Conservation (phyloP, 352 stramenopile species). For the Phytophthora cactorum region DNA sequence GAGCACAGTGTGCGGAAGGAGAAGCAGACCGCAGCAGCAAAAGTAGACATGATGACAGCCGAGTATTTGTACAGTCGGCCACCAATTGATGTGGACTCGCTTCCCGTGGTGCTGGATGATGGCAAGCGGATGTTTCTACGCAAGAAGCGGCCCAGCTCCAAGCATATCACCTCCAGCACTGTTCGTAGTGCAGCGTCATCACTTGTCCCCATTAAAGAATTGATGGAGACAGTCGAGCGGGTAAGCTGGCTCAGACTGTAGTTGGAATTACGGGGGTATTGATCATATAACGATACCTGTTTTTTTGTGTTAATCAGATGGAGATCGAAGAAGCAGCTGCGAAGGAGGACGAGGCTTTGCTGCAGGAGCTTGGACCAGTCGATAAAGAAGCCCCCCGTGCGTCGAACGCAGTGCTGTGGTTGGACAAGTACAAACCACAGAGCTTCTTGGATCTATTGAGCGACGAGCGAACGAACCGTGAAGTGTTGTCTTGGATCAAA, state of each 20-base stretch:
- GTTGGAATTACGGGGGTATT: background rate
- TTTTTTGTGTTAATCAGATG: constrained; percentile 39
- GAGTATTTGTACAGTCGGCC: constrained; percentile 67
- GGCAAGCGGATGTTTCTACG: constrained; percentile 69
- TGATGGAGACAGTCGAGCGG: constrained; percentile 66
- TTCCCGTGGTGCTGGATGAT: constrained; percentile 58
- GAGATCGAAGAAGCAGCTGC: constrained; percentile 68
- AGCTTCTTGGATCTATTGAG: constrained; percentile 95
- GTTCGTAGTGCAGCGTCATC: constrained; percentile 29
- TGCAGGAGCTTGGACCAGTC: constrained; percentile 9
- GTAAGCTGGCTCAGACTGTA: constrained; percentile 27
- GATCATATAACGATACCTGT: constrained; percentile 12
- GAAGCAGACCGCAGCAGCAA: constrained; percentile 28
- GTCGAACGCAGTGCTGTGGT: constrained; percentile 84
- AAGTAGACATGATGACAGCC: constrained; percentile 41
- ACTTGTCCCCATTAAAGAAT: constrained; percentile 57
- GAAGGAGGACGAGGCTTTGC: constrained; percentile 35
- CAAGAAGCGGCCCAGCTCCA: constrained; percentile 53
- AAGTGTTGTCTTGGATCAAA: constrained; percentile 95
- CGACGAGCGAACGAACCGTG: constrained; percentile 96
- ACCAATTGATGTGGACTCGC: constrained; percentile 66
- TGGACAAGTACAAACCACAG: constrained; percentile 97
- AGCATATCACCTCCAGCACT: constrained; percentile 8
- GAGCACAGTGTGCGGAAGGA: constrained; percentile 35
- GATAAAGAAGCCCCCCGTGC: background rate